Evolutionary conservation across 768 basidiomycete genomes (phyloP).

Genomic region (Psilocybe subaeruginosa): DNA sequence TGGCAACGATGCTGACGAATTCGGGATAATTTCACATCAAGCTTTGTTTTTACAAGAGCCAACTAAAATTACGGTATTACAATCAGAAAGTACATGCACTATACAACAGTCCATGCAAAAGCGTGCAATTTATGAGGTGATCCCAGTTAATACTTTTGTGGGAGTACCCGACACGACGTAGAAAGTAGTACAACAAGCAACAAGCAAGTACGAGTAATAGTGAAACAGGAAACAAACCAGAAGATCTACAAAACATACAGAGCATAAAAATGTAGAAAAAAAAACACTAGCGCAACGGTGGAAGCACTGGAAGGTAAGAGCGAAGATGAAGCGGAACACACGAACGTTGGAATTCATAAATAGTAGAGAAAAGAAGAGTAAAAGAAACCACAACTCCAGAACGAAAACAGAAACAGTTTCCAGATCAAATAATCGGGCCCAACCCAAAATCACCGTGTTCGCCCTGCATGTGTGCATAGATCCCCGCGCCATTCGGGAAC

Average conservation of each 20-base stretch:
- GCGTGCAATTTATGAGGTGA: too few species aligned
- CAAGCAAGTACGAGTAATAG: too few species aligned
- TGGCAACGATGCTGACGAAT: too few species aligned
- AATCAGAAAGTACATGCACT: neutral
- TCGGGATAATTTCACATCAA: too few species aligned
- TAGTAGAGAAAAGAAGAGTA: neutral
- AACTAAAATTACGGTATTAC: neutral
- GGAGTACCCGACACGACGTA: neutral
- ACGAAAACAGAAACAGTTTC: neutral
- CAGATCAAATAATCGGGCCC: neutral
- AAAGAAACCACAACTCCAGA: neutral
- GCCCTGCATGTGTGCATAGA: slow-evolving; percentile 78
- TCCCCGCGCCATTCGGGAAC: slow-evolving; percentile 66
- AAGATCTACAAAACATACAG: too few species aligned
- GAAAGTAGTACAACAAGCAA: slow-evolving; percentile 1
- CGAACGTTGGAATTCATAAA: neutral
- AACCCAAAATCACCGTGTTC: slow-evolving; percentile 69
- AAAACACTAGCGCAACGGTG: too few species aligned
- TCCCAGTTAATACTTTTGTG: too few species aligned
- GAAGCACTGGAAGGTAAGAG: too few species aligned
- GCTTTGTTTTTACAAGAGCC: too few species aligned
- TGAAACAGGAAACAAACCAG: too few species aligned
- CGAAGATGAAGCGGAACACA: too few species aligned
- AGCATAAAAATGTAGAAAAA: too few species aligned
- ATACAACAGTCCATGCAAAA: neutral